These are phyloP conservation scores for Phaeotremella fagi DNA, from an alignment of 768 basidiomycete genomes.

Conservation along the genomic window DNA sequence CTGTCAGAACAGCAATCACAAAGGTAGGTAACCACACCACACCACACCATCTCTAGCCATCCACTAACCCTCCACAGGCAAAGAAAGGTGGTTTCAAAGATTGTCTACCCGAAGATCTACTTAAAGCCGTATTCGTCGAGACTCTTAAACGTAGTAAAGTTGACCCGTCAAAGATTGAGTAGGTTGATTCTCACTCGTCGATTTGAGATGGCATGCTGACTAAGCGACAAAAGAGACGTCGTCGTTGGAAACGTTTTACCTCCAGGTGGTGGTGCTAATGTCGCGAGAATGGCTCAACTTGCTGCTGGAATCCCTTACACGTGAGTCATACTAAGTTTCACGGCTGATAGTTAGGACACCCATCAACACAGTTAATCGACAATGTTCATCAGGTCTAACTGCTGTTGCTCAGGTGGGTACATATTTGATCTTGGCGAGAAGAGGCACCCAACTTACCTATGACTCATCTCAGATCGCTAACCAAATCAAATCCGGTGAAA, in stretches of 20 bases:
- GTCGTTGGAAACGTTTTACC: constrained; percentile 57
- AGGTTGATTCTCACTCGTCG: constrained; percentile 13
- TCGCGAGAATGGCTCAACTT: constrained; percentile 79
- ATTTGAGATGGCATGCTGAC: constrained; percentile 3
- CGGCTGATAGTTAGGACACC: constrained; percentile 54
- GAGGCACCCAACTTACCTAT: not conserved
- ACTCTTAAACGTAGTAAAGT: constrained; percentile 36
- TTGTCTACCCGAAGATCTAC: constrained; percentile 75
- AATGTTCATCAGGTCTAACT: constrained; percentile 92
- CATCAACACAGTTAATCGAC: constrained; percentile 83
- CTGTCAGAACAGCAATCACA: constrained; percentile 84
- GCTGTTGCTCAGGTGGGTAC: constrained; percentile 62
- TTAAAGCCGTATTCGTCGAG: constrained; percentile 76
- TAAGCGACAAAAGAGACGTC: constrained; percentile 60
- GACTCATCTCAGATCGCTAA: constrained; percentile 60
- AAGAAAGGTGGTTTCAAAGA: constrained; percentile 94
- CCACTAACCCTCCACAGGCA: constrained; percentile 27
- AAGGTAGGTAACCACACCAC: constrained; percentile 67
- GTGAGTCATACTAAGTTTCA: constrained; percentile 20
- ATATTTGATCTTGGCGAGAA: not conserved
- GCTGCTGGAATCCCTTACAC: constrained; percentile 81
- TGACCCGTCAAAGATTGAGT: constrained; percentile 46
- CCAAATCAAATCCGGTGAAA: constrained; percentile 75
- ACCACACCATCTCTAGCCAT: no score
- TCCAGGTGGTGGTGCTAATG: constrained; percentile 50